phyloP scores from a whole-genome alignment of 257 asterid genomes.

The Lantana camara region DNA sequence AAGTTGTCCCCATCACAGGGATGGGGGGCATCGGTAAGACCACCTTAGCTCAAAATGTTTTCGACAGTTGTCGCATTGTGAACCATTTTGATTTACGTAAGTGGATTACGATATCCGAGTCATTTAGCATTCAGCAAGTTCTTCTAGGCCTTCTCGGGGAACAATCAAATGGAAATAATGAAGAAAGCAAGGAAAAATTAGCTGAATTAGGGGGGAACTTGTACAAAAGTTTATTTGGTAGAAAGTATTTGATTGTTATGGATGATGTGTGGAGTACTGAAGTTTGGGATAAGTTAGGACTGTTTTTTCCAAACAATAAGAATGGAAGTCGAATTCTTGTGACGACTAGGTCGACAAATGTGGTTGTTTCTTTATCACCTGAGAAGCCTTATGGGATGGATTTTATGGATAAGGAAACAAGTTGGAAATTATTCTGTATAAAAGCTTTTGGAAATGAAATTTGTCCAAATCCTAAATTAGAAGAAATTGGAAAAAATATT shows the following conservation, averaged over 20 bases:
- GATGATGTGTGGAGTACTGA: background rate
- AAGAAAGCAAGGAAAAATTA: background rate
- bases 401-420: slow-evolving; percentile 25
- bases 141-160: background rate
- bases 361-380: slow-evolving; percentile 22
- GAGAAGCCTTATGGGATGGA: slow-evolving; percentile 16
- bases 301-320: background rate
- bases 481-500: background rate
- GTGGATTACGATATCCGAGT: slow-evolving; percentile 26
- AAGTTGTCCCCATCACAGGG: slow-evolving; percentile 19
- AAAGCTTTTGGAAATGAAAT: slow-evolving; percentile 2
- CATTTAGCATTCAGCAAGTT: background rate
- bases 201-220: background rate
- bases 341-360: slow-evolving; percentile 18
- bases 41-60: slow-evolving; percentile 10
- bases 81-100: background rate
- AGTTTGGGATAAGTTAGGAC: background rate
- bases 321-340: slow-evolving; percentile 9
- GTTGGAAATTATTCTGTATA: slow-evolving; percentile 31
- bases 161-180: no score
- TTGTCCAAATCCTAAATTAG: slow-evolving; percentile 26
- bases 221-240: slow-evolving; percentile 1
- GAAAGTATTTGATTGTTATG: slow-evolving; percentile 11
- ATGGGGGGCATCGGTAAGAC: slow-evolving; percentile 38
- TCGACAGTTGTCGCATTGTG: background rate